Percentiles rank a stretch among this genome's conserved stretches.
Conservation (phyloP, 768 basidiomycete genomes). For the Albatrellus ellisii region DNA sequence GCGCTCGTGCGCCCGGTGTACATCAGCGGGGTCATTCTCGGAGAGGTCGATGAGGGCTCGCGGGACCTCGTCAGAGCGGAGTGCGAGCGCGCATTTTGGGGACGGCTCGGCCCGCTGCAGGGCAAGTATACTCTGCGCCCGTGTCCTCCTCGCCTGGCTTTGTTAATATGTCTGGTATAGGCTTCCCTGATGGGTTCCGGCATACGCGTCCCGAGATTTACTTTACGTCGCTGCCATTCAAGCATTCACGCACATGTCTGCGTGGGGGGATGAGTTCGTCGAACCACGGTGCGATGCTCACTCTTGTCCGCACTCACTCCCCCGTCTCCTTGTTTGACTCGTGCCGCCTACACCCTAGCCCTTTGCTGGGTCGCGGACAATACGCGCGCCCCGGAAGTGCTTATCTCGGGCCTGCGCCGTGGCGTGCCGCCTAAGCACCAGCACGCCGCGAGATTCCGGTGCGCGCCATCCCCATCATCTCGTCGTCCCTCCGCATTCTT, state of each 20-base stretch:
- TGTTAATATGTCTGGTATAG: slow-evolving; percentile 17
- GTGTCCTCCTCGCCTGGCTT: not conserved
- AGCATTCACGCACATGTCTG: slow-evolving; percentile 35
- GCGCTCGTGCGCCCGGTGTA: slow-evolving; percentile 48
- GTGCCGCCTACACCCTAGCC: slow-evolving; percentile 31
- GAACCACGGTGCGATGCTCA: slow-evolving; percentile 46
- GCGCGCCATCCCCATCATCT: slow-evolving; percentile 1
- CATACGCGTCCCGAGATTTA: slow-evolving; percentile 37
- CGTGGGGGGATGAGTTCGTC: slow-evolving; percentile 27
- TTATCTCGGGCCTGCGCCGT: slow-evolving; percentile 72
- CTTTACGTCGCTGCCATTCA: slow-evolving; percentile 50
- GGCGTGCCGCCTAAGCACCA: slow-evolving; percentile 66
- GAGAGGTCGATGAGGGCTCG: slow-evolving; percentile 41
- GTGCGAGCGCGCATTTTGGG: slow-evolving; percentile 56
- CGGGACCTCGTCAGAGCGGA: slow-evolving; percentile 35
- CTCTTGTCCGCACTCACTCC: not conserved
- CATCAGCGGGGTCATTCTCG: slow-evolving; percentile 51
- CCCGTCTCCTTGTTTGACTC: no score
- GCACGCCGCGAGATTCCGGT: slow-evolving; percentile 51
- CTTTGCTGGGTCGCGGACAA: slow-evolving; percentile 54
- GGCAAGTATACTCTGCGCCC: slow-evolving; percentile 22
- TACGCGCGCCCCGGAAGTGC: slow-evolving; percentile 34
- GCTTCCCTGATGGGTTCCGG: slow-evolving; percentile 33
- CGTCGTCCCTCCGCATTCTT: not conserved
- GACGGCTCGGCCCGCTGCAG: slow-evolving; percentile 31